Base-by-base conservation (phyloP, 352 stramenopile species). In the Blastocystis sp. region DNA sequence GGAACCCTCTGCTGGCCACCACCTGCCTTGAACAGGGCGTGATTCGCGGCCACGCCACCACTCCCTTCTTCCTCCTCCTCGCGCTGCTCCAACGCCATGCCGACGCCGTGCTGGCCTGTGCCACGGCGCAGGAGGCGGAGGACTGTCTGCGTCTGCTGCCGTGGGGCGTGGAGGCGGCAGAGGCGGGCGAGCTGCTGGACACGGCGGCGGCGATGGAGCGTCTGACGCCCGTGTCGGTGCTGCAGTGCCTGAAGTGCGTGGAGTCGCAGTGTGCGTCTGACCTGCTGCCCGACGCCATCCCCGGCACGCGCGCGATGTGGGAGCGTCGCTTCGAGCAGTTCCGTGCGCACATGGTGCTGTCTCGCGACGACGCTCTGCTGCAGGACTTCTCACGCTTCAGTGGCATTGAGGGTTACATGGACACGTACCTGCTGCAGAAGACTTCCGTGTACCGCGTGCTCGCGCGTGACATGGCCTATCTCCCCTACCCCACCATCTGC, bases 261-360 rank as follows among this genome's bases (percentile, higher is more conserved):
- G 21, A 21, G 21, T 21, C 48, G 17, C 71, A 81, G n/a, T 81
- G 71, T 43, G 71, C 71, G n/a, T 81, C 71, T 9, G 56, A 60
- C 19, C 45, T 62, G 28, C 41, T 81, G 11, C 45, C 41, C 21
- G 71, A 81, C 21, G 40, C 28, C 10, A 34, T 79, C 34, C 2
- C 14, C 17, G 71, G 71, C 17, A n/a, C 64, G 10, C 14, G 38
- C 3, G 28, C 17, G 21, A 34, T 81, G 7, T 62, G 71, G 71
- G 38, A 19, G 7, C 40, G 41, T 38, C 40, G 69, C 10, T 64
- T 56, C 43, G 69, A 79, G 2, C 21, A 34, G n/a, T 79, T 79
- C 41, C 34, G 21, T 3, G 9, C 10, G 45, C 69, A 79, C 4
- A 81, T 81, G 71, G 40, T 62, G 48, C 28, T 62, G 10, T 19